These are phyloP conservation scores for Aspergillus versicolor DNA, from an alignment of 2,329 filamentous ascomycete genomes.

Conservation along the genomic window DNA sequence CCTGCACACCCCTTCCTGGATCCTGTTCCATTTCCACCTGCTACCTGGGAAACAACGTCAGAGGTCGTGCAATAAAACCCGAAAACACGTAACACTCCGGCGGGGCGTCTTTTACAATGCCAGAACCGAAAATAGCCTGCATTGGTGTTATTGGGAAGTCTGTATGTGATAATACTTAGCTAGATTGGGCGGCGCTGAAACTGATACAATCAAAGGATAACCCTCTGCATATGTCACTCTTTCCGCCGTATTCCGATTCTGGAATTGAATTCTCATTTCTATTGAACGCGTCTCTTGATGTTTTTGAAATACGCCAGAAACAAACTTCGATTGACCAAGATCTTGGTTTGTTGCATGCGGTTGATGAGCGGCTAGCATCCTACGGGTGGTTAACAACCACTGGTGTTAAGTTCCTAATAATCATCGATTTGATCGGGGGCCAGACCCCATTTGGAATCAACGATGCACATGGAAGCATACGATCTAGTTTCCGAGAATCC, in stretches of 20 bases:
- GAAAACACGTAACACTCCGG: not conserved
- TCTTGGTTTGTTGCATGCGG: constrained; percentile 84
- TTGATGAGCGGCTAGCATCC: constrained; percentile 88
- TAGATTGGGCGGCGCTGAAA: not conserved
- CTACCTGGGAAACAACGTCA: not conserved
- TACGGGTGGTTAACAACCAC: constrained; percentile 98
- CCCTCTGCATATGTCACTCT: constrained; percentile 88
- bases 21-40: not conserved
- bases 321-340: constrained; percentile 75
- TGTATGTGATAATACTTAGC: constrained; percentile 52
- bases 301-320: constrained; percentile 83
- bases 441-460: constrained; percentile 40
- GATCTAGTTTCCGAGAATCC: constrained; percentile 73
- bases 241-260: constrained; percentile 68
- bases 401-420: constrained; percentile 82
- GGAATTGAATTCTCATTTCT: constrained; percentile 85
- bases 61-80: not conserved
- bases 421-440: constrained; percentile 85
- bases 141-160: constrained; percentile 92
- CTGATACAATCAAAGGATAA: constrained; percentile 68
- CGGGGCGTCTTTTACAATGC: constrained; percentile 35
- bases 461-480: constrained; percentile 37
- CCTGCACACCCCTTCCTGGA: not conserved
- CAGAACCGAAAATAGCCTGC: constrained; percentile 77
- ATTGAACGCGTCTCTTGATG: constrained; percentile 85